Conservation (phyloP, 257 asterid species). For the Solanum chaucha region DNA sequence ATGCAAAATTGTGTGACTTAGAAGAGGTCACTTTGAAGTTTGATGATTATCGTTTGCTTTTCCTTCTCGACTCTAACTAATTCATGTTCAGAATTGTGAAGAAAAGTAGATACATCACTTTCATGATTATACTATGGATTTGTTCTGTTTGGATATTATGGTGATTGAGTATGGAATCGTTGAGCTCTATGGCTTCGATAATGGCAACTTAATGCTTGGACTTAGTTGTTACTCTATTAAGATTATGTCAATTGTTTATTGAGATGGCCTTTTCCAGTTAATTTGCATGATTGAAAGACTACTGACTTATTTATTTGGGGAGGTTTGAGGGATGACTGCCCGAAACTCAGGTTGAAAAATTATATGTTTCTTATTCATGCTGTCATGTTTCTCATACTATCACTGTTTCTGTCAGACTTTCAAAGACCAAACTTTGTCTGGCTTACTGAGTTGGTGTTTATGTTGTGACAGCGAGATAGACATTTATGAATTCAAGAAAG, state of each 20-base stretch:
- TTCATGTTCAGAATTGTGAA: neutral
- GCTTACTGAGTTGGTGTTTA: neutral
- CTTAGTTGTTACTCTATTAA: neutral
- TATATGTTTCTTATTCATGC: neutral
- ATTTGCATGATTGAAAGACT: neutral
- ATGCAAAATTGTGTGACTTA: neutral
- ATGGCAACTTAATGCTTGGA: neutral
- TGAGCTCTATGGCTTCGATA: neutral
- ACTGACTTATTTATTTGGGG: neutral
- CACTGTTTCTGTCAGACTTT: neutral
- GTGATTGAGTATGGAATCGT: neutral
- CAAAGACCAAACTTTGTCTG: neutral
- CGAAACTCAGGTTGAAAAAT: neutral
- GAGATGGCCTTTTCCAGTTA: neutral
- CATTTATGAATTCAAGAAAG: conserved; percentile 73
- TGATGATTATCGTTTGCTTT: neutral
- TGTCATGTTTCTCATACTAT: neutral
- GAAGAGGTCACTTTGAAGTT: neutral
- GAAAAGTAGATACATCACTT: neutral
- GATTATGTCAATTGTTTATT: neutral
- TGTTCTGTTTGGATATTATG: neutral
- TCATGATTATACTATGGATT: neutral
- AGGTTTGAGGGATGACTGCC: neutral
- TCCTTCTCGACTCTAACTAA: neutral
- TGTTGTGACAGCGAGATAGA: conserved; percentile 48